phyloP scores from a whole-genome alignment of 768 basidiomycete species.

The Hypholoma fasciculare region DNA sequence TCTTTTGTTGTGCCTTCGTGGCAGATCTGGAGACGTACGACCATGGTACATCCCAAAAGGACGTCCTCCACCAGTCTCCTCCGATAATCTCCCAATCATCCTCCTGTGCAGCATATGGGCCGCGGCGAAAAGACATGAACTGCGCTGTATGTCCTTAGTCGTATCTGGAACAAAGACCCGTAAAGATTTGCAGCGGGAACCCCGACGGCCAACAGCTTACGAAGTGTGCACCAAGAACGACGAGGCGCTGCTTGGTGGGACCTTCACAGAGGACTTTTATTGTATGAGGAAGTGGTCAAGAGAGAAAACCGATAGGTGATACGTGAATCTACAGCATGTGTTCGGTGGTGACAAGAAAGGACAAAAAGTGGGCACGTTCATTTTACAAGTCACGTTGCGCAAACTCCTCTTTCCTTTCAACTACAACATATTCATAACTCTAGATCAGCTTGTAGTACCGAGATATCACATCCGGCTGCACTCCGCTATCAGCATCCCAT shows the following conservation, averaged over 20 bases:
- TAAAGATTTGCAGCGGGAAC: background rate
- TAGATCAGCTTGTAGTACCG: background rate
- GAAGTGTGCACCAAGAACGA: constrained; percentile 29
- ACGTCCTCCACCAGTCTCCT: constrained; percentile 40
- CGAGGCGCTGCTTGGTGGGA: constrained; percentile 21
- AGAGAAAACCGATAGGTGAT: constrained; percentile 11
- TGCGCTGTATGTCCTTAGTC: constrained; percentile 17
- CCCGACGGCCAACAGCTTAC: constrained; percentile 12
- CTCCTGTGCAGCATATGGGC: constrained; percentile 26
- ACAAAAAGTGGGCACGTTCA: constrained; percentile 29
- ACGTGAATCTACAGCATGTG: constrained; percentile 36
- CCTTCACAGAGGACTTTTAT: constrained; percentile 28
- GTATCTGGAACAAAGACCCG: constrained; percentile 19
- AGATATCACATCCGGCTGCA: background rate
- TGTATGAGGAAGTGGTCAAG: constrained; percentile 16
- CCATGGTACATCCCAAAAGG: constrained; percentile 41
- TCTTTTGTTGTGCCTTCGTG: constrained; percentile 26
- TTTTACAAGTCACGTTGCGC: constrained; percentile 13
- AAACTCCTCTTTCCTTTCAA: background rate
- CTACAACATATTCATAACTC: background rate
- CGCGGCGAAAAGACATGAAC: constrained; percentile 27
- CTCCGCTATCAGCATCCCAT: constrained; percentile 18
- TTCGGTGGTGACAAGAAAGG: constrained; percentile 23
- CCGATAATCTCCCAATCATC: constrained; percentile 41
- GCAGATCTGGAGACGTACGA: constrained; percentile 25